Base-by-base conservation (phyloP, 1,284 basidiomycete genomes). In the Microbotryomycetes sp. region DNA sequence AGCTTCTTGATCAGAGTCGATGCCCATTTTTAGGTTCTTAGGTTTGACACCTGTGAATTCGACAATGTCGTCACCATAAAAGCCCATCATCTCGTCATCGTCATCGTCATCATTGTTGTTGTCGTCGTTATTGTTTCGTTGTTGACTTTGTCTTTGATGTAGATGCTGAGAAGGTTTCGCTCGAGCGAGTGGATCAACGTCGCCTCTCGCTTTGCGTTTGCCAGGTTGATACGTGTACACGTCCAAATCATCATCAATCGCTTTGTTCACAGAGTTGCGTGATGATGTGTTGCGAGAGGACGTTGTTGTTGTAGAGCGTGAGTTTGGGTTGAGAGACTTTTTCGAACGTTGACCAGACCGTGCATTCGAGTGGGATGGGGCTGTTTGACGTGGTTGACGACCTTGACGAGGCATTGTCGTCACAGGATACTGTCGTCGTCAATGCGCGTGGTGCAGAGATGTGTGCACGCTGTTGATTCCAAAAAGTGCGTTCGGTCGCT, bases 21-120 rank as follows among this genome's bases (percentile, higher is more conserved):
- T 54, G 4, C 70, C 70, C 49, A 71, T 63, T 49, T 66, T 66
- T 36, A 71, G 58, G 19, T 69, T 69, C 25, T 56, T 48, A 0
- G 61, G 62, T 49, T 65, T 70, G 45, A 58, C 26, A 1, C 69
- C 69, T 6, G 60, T 64, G 15, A 67, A 66, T 26, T 69, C 67
- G 49, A 66, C 47, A 28, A 62, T 52, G 25, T 62, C 62, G 45
- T 70, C 55, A 12, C 65, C 65, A n/a, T 46, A 57, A 7, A 49
- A 26, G 28, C 59, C 62, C 19, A 55, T 65, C n/a, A 45, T 26
- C 26, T 55, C 58, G n/a, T 54, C 51, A 3, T 49, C 60, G 15
- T 53, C 60, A 15, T 60, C 63, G 6, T 46, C 49, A 14, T 60
- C 63, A 6, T 59, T 45, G 3, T 62, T 58, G 15, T 63, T 59